phyloP scores from a whole-genome alignment of 1,139 yeast genomes.

The Suhomyces chickasaworum region DNA sequence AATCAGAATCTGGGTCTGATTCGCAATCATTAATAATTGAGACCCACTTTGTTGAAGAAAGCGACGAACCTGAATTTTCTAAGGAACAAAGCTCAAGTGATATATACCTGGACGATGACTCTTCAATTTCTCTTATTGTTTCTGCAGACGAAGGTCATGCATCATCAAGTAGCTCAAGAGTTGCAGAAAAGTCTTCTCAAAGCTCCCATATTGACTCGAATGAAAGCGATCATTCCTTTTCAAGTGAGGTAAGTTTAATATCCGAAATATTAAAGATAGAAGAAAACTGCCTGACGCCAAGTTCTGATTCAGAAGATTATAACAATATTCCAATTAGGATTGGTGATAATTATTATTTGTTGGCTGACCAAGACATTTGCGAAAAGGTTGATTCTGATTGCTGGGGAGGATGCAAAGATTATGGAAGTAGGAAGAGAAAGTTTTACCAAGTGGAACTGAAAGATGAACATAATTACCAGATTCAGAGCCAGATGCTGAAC shows the following conservation, averaged over 20 bases:
- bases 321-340: slow-evolving; percentile 4
- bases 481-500: too few species aligned
- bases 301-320: slow-evolving; percentile 3
- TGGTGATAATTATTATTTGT: slow-evolving; percentile 3
- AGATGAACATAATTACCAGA: slow-evolving; percentile 10
- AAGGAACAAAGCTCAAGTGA: background rate
- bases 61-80: background rate
- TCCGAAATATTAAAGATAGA: slow-evolving; percentile 6
- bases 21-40: background rate
- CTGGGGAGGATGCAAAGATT: slow-evolving; percentile 1
- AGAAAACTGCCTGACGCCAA: slow-evolving; percentile 1
- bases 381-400: slow-evolving; percentile 3
- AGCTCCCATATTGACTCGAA: slow-evolving; percentile 5
- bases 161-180: slow-evolving; percentile 1
- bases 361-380: background rate
- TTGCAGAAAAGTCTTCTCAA: background rate
- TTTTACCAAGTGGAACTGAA: slow-evolving; percentile 12
- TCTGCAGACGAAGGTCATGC: background rate
- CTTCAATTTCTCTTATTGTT: background rate
- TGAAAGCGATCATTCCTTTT: slow-evolving; percentile 2
- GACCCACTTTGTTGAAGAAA: background rate
- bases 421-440: slow-evolving; percentile 16
- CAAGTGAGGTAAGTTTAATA: slow-evolving; percentile 9
- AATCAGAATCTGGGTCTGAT: background rate
- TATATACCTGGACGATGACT: background rate